phyloP scores from a whole-genome alignment of 2,329 filamentous ascomycete genomes.

The Talaromyces sp. region DNA sequence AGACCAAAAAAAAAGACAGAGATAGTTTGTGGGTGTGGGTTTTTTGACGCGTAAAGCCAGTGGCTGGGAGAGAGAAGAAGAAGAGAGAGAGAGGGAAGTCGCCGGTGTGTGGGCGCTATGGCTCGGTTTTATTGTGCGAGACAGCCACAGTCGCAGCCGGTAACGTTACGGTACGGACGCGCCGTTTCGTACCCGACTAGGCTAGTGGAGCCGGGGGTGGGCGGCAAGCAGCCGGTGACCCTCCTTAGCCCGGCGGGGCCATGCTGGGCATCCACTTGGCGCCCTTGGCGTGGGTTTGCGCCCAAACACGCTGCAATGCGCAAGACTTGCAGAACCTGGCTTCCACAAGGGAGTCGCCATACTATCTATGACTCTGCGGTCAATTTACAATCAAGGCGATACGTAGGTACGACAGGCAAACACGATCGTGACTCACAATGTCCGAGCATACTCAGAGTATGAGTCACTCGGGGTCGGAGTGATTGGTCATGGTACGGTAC shows the following conservation, averaged over 20 bases:
- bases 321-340: too few species aligned
- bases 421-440: not conserved
- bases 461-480: not conserved
- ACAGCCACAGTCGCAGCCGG: not conserved
- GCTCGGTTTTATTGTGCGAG: not conserved
- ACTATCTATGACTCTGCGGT: not conserved
- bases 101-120: not conserved
- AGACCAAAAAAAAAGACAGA: not conserved
- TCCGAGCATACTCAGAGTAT: not conserved
- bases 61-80: slow-evolving; percentile 10
- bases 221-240: not conserved
- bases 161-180: not conserved
- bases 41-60: slow-evolving; percentile 5
- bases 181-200: not conserved
- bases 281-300: not conserved
- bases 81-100: not conserved
- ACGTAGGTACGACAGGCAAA: not conserved
- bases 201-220: not conserved
- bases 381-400: not conserved
- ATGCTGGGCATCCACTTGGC: not conserved
- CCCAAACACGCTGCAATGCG: not conserved
- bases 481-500: not conserved
- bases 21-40: not conserved
- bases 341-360: not conserved
- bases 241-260: not conserved